phyloP scores from a whole-genome alignment of 2,329 filamentous ascomycete genomes.

The Teratosphaeria viscida region DNA sequence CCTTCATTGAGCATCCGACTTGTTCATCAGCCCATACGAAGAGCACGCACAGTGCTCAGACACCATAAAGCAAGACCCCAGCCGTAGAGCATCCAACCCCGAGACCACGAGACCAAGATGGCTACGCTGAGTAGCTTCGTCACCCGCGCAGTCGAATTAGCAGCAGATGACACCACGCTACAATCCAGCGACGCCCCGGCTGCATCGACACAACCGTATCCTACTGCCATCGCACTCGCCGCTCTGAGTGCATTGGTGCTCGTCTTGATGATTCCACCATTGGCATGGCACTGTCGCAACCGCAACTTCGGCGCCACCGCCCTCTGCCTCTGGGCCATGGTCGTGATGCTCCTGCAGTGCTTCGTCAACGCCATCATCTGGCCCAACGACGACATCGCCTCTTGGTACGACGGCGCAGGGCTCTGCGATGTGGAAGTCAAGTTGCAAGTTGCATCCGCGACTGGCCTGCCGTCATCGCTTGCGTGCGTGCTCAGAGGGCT shows the following conservation, averaged over 20 bases:
- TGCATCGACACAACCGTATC: constrained; percentile 13
- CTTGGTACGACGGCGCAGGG: constrained; percentile 48
- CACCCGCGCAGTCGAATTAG: not conserved
- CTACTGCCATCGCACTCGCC: constrained; percentile 35
- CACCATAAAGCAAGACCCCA: not conserved
- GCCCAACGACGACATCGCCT: constrained; percentile 44
- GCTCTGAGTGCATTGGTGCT: constrained; percentile 40
- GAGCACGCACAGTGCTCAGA: constrained; percentile 1
- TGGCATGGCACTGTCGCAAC: constrained; percentile 51
- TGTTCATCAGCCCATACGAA: not conserved
- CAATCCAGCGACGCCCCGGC: not conserved
- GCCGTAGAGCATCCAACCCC: not conserved
- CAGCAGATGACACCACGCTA: not conserved
- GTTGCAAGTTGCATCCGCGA: constrained; percentile 42
- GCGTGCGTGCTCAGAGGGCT: constrained; percentile 51
- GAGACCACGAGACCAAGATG: not conserved
- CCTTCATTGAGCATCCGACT: not conserved
- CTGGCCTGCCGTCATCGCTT: constrained; percentile 44
- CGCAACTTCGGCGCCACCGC: constrained; percentile 50
- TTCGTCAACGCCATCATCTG: constrained; percentile 56
- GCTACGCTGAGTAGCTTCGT: constrained; percentile 1
- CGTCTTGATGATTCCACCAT: constrained; percentile 45
- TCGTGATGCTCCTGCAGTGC: constrained; percentile 45
- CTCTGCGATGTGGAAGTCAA: constrained; percentile 58
- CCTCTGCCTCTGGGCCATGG: constrained; percentile 45